Base-by-base conservation (phyloP, 495 filamentous ascomycete species). In the Daldinia concentrica region DNA sequence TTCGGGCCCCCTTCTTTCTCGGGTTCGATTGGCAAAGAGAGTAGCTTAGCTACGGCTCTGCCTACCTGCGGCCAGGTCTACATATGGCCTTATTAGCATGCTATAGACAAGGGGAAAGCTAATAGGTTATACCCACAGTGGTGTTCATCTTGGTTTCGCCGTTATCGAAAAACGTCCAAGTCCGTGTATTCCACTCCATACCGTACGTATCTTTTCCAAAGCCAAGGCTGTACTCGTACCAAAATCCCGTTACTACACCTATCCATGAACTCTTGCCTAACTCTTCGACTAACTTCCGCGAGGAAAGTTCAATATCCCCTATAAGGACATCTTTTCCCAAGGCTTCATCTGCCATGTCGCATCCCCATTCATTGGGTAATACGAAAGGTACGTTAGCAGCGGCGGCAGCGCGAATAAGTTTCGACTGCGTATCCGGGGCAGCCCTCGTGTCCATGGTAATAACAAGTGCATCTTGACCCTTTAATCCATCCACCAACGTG, bases 321-420 rank as follows among this genome's bases (percentile, higher is more conserved):
- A 71, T 15, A 0, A 73, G 37, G 30, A 58, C 57, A n/a, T 77
- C 75, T 0, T 51, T 52, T 22, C 52, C 65, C 30, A 76, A n/a
- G 0, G 32, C 14, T 32, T 71, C 75, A 30, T 72, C 78, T 3
- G 70, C 50, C 14, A 51, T 61, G 61, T 88, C 85, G 24, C 63
- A 51, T 4, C 83, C 83, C 74, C 78, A 91, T 48, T 85, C 83
- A 66, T 90, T 90, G 3, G 90, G 90, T 9, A 90, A 62, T 36
- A 91, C 77, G 76, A 83, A 90, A 1, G 79, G 79, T 0, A 92
- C 86, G 4, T 84, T 83, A 4, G 90, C 90, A 19, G 83, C 79
- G 1, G 82, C 86, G 0, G 90, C 90, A 1, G 90, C 89, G 0
- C 86, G 76, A 64, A 91, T 73, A 34, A 92, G 81, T 19, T 72